A percentile compares a stretch with the other conserved stretches of the same genome.
Conservation (phyloP, 305 asterid species). For the Solanum hybrid region DNA sequence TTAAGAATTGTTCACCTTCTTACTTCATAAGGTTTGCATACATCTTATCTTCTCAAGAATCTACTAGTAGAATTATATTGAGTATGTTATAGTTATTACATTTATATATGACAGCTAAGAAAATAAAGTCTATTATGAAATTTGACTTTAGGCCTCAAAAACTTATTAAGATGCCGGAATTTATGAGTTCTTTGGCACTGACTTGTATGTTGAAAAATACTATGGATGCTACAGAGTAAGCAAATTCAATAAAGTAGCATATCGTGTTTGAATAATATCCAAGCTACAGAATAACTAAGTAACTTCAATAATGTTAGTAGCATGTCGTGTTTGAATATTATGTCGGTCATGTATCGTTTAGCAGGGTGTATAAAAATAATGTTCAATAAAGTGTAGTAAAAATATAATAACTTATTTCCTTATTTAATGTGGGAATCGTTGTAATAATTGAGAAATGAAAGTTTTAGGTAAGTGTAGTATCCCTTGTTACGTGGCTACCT, state of each 20-base stretch:
- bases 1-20: too few species aligned
- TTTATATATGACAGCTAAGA: neutral
- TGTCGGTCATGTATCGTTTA: neutral
- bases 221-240: neutral
- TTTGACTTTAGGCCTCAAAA: too few species aligned
- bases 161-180: neutral
- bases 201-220: neutral
- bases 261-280: neutral
- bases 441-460: too few species aligned
- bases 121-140: too few species aligned
- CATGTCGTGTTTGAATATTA: neutral
- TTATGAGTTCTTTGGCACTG: neutral
- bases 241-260: neutral
- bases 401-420: neutral
- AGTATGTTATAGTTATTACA: neutral
- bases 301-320: too few species aligned
- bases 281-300: too few species aligned
- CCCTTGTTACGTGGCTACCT: neutral
- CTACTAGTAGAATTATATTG: too few species aligned
- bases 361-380: neutral
- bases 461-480: too few species aligned
- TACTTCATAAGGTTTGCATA: neutral
- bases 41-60: neutral
- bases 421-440: too few species aligned
- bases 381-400: too few species aligned